Percentiles rank a stretch among this genome's conserved stretches.
Conservation (phyloP, 2,329 filamentous ascomycete genomes). For the Penicillium sp. region DNA sequence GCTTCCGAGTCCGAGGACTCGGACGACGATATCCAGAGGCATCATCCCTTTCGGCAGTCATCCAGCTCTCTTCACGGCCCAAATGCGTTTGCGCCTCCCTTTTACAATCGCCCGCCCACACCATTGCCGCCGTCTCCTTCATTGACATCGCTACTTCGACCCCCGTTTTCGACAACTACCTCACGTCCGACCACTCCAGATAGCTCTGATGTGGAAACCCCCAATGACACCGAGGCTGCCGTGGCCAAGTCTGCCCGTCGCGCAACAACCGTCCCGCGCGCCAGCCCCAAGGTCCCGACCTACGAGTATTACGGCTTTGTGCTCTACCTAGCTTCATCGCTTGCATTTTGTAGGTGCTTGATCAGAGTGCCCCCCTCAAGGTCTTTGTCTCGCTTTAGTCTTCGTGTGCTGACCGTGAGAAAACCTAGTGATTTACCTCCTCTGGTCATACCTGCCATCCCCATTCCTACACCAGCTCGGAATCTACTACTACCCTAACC, state of each 20-base stretch:
- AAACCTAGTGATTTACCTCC: conserved; percentile 56
- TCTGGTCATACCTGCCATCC: conserved; percentile 88
- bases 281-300: conserved; percentile 91
- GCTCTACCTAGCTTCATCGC: conserved; percentile 82
- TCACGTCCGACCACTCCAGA: conserved; percentile 93
- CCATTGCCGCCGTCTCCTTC: conserved; percentile 90
- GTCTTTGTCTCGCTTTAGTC: not conserved
- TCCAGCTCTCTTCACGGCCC: conserved; percentile 42
- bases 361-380: not conserved
- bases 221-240: conserved; percentile 58
- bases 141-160: conserved; percentile 82
- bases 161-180: conserved; percentile 62
- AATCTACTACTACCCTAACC: conserved; percentile 94
- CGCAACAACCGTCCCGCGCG: conserved; percentile 70
- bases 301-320: conserved; percentile 99
- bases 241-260: conserved; percentile 60
- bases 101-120: conserved; percentile 96
- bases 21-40: conserved; percentile 31
- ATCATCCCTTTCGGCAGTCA: conserved; percentile 42
- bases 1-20: conserved; percentile 37
- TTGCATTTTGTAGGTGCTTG: conserved; percentile 67
- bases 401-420: not conserved
- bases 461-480: conserved; percentile 90
- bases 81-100: conserved; percentile 70
- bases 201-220: conserved; percentile 77